Conservation (phyloP, 2,329 filamentous ascomycete genomes). For the Penicillium sp. region DNA sequence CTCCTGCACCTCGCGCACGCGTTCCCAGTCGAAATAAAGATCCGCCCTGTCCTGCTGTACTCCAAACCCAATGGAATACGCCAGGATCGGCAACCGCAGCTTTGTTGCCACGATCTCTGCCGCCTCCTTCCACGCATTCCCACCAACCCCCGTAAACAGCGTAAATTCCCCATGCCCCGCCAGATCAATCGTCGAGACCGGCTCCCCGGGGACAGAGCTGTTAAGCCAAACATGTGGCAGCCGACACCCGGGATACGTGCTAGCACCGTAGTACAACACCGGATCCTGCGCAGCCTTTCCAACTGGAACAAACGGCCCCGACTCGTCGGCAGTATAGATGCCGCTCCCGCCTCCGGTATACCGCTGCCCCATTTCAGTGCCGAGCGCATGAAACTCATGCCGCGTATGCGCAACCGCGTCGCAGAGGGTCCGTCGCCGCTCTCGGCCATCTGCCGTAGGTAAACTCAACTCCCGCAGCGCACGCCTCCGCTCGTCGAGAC, state of each 20-base stretch:
- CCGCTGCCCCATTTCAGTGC: not conserved
- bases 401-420: not conserved
- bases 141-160: constrained; percentile 8
- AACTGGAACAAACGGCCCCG: not conserved
- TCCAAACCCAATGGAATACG: constrained; percentile 10
- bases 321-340: not conserved
- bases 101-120: not conserved
- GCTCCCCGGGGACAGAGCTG: not conserved
- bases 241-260: constrained; percentile 15
- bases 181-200: constrained; percentile 12
- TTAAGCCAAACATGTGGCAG: constrained; percentile 16
- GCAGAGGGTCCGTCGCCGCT: not conserved
- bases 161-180: constrained; percentile 7
- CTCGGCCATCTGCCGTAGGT: not conserved
- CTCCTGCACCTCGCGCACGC: constrained; percentile 27
- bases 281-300: constrained; percentile 2
- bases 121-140: constrained; percentile 4
- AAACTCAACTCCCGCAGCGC: not conserved
- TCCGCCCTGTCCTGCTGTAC: constrained; percentile 9
- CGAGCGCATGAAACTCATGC: not conserved
- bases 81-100: constrained; percentile 2
- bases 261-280: not conserved
- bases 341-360: not conserved
- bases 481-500: not conserved
- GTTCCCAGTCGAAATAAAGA: constrained; percentile 11